A percentile compares a stretch with the other conserved stretches of the same genome.
phyloP scores from a whole-genome alignment of 768 basidiomycete species.

The Dendrothele bispora region DNA sequence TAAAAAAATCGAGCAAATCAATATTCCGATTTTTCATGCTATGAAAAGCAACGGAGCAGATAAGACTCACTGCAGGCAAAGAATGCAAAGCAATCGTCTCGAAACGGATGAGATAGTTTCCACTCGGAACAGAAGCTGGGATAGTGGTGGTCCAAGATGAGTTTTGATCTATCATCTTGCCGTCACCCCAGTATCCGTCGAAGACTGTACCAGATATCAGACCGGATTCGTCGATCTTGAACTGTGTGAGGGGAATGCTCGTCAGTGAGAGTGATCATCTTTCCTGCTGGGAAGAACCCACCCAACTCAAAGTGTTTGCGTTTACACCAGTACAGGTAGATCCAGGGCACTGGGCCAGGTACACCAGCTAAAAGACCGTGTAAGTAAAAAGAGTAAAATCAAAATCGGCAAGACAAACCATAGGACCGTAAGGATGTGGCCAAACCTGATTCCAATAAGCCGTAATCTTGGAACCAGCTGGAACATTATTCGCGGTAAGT shows the following conservation, averaged over 20 bases:
- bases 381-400: neutral
- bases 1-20: conserved; percentile 7
- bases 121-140: conserved; percentile 41
- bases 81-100: conserved; percentile 53
- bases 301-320: conserved; percentile 41
- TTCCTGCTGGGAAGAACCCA: conserved; percentile 14
- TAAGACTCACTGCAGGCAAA: conserved; percentile 44
- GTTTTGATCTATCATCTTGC: conserved; percentile 46
- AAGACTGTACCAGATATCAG: conserved; percentile 42
- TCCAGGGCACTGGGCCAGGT: conserved; percentile 45
- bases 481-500: conserved; percentile 39
- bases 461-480: conserved; percentile 40
- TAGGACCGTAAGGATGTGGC: conserved; percentile 15
- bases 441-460: conserved; percentile 48
- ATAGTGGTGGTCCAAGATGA: conserved; percentile 47
- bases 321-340: conserved; percentile 40
- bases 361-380: conserved; percentile 31
- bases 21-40: neutral
- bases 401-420: conserved; percentile 1
- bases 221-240: conserved; percentile 49
- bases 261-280: neutral
- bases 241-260: conserved; percentile 19
- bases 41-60: neutral
- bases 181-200: conserved; percentile 40
- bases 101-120: conserved; percentile 49